phyloP scores from a whole-genome alignment of 163 green algal genomes.

The Smithsoniella earleae region DNA sequence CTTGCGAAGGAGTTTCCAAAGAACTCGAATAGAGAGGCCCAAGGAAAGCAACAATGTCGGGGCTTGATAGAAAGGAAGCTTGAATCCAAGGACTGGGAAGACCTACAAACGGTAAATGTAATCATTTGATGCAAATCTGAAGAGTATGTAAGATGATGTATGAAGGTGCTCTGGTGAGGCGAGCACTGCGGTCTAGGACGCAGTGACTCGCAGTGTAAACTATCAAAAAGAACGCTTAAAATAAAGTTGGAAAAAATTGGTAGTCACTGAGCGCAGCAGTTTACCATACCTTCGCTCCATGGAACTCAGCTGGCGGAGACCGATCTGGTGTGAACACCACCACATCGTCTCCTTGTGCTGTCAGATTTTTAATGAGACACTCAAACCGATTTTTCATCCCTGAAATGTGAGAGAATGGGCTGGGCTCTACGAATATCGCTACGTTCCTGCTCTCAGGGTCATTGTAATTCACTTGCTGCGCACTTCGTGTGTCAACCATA shows the following conservation, averaged over 20 bases:
- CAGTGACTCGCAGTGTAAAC: no score
- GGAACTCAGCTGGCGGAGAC: slow-evolving; percentile 50
- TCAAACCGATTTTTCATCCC: slow-evolving; percentile 87
- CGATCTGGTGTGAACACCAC: slow-evolving; percentile 66
- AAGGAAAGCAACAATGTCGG: slow-evolving; percentile 66
- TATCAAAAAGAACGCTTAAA: no score
- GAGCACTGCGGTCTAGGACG: no score
- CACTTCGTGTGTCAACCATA: no score
- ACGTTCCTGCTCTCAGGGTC: slow-evolving; percentile 38
- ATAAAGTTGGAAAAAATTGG: no score
- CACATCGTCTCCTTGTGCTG: slow-evolving; percentile 66
- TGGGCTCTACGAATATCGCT: slow-evolving; percentile 78
- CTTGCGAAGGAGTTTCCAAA: slow-evolving; percentile 42
- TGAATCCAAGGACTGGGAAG: slow-evolving; percentile 57
- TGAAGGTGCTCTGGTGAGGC: no score
- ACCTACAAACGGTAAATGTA: no score
- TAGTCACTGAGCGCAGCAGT: no score
- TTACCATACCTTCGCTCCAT: slow-evolving; percentile 50
- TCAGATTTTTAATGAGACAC: slow-evolving; percentile 70
- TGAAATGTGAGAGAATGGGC: slow-evolving; percentile 73
- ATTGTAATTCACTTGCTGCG: no score
- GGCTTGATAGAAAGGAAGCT: slow-evolving; percentile 61
- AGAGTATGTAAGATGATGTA: no score
- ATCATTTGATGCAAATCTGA: no score
- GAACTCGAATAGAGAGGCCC: slow-evolving; percentile 53